phyloP scores from a whole-genome alignment of 129 eudicot species.

The Lactuca sativa region DNA sequence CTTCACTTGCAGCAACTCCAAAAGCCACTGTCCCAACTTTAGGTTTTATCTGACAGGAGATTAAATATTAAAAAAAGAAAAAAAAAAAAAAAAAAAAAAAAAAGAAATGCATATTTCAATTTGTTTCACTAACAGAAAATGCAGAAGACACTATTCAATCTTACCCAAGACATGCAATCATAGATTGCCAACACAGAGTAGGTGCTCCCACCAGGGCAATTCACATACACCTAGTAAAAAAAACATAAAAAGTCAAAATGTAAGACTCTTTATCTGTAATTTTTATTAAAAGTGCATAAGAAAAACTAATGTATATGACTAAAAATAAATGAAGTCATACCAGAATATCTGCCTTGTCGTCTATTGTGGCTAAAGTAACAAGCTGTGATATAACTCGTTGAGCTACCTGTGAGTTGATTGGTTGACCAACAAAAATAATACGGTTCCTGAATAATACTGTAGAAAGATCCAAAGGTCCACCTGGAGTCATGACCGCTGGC shows the following conservation, averaged over 20 bases:
- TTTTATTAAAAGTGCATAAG: background rate
- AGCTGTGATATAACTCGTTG: constrained; percentile 94
- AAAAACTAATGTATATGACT: constrained; percentile 1
- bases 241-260: background rate
- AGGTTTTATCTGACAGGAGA: constrained; percentile 70
- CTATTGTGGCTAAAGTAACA: constrained; percentile 89
- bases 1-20: constrained; percentile 92
- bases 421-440: constrained; percentile 80
- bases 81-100: too few species aligned
- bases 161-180: constrained; percentile 99
- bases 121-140: constrained; percentile 7
- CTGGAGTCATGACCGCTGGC: constrained; percentile 96
- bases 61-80: background rate
- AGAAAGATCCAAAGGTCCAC: constrained; percentile 91
- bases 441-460: constrained; percentile 86
- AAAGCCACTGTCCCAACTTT: constrained; percentile 96
- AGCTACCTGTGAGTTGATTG: constrained; percentile 71
- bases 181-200: constrained; percentile 91
- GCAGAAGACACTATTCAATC: constrained; percentile 21
- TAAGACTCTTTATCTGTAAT: background rate
- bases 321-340: constrained; percentile 32
- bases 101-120: background rate
- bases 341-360: constrained; percentile 87
- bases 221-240: constrained; percentile 62
- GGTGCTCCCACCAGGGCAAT: constrained; percentile 91